phyloP scores from a whole-genome alignment of 202 grass and related monocot genomes.

The Bolboschoenoplectus hybrid region DNA sequence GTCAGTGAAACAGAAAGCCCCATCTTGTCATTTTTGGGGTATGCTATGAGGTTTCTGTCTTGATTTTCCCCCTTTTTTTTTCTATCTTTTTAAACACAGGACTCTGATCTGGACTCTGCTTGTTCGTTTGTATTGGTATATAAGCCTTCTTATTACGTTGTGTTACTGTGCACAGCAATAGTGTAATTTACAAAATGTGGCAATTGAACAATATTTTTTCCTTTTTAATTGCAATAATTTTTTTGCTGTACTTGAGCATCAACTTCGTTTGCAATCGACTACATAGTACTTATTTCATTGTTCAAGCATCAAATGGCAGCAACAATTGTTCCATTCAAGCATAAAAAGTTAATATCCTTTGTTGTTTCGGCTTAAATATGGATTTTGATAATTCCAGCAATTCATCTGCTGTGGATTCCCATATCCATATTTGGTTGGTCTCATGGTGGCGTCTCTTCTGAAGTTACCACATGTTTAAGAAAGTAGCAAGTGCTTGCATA shows the following conservation, averaged over 20 bases:
- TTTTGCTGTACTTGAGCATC: background rate
- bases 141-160: background rate
- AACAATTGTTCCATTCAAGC: background rate
- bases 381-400: background rate
- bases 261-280: background rate
- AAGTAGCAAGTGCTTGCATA: background rate
- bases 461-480: background rate
- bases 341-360: background rate
- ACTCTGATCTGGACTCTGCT: constrained; percentile 31
- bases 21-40: constrained; percentile 30
- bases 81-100: constrained; percentile 15
- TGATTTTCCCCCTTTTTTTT: background rate
- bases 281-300: background rate
- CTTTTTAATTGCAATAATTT: background rate
- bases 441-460: background rate
- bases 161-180: constrained; percentile 20
- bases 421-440: background rate
- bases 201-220: background rate
- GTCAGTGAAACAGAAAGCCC: constrained; percentile 24
- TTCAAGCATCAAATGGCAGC: background rate
- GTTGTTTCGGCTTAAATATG: background rate
- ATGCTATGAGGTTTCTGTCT: constrained; percentile 40
- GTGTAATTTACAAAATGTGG: constrained; percentile 35
- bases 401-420: background rate
- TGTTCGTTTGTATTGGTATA: constrained; percentile 37